These are phyloP conservation scores for Colletotrichum ledebouriae DNA, from an alignment of 2,329 filamentous ascomycete genomes.

Conservation along the genomic window DNA sequence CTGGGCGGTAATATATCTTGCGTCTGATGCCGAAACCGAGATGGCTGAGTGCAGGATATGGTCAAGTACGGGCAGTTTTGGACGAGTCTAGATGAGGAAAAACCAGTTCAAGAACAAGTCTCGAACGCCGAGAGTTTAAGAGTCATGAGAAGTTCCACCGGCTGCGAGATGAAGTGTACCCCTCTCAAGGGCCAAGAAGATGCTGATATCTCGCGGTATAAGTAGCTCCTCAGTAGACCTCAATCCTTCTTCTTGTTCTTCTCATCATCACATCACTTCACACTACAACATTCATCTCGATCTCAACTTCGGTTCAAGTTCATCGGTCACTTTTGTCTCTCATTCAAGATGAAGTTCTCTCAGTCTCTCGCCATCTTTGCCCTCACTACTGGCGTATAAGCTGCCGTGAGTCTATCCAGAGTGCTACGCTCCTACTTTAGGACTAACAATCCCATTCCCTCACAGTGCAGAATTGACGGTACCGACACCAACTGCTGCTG, in stretches of 20 bases:
- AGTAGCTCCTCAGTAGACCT: background rate
- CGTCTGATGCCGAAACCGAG: background rate
- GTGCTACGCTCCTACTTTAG: background rate
- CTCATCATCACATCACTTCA: background rate
- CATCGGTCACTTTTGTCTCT: background rate
- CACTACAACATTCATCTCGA: background rate
- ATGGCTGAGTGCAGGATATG: background rate
- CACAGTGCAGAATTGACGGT: no score
- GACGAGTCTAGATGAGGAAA: no score
- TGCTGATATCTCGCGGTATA: background rate
- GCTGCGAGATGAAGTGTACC: background rate
- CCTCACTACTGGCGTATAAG: background rate
- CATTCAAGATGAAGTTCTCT: slow-evolving; percentile 15
- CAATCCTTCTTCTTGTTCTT: background rate
- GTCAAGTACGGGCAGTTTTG: no score
- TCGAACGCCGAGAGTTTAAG: background rate
- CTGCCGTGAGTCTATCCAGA: background rate
- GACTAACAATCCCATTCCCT: background rate
- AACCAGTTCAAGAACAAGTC: no score
- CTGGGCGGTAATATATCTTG: background rate
- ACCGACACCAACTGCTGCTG: slow-evolving; percentile 21
- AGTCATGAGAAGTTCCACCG: background rate
- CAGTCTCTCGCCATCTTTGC: slow-evolving; percentile 9
- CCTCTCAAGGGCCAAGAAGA: background rate
- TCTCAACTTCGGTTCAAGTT: background rate